Evolutionary conservation across 75 land plant species (phyloP).

Genomic region (Chamaecyparis obtusa): DNA sequence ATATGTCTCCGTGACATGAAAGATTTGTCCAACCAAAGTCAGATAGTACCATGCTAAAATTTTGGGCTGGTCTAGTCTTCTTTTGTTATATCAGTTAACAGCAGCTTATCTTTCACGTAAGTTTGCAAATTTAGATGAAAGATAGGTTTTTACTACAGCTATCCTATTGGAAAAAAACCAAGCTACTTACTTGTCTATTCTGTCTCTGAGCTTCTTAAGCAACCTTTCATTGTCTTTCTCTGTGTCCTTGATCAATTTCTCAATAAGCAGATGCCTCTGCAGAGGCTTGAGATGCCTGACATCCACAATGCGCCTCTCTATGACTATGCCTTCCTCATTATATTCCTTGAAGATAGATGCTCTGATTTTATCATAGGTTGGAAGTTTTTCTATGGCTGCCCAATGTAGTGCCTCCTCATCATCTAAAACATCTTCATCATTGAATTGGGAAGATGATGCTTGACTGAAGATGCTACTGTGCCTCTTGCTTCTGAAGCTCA

Average conservation of each 20-base stretch:
- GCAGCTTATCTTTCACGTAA: conserved; percentile 35
- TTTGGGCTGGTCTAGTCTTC: conserved; percentile 52
- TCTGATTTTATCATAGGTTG: conserved; percentile 17
- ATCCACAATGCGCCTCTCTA: conserved; percentile 32
- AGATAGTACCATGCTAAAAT: conserved; percentile 7
- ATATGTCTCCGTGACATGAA: no score
- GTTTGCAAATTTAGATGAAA: conserved; percentile 9
- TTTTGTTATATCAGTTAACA: conserved; percentile 49
- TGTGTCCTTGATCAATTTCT: conserved; percentile 53
- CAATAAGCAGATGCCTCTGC: conserved; percentile 59
- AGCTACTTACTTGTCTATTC: conserved; percentile 57
- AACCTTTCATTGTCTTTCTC: conserved; percentile 67
- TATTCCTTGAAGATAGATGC: conserved; percentile 13
- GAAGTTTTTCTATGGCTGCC: conserved; percentile 33
- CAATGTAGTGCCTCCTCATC: conserved; percentile 19
- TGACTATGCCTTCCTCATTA: background rate
- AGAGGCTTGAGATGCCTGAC: conserved; percentile 45
- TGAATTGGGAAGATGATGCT: background rate
- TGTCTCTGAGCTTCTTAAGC: conserved; percentile 41
- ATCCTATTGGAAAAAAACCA: background rate
- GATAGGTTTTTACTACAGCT: background rate
- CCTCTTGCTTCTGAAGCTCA: conserved; percentile 3
- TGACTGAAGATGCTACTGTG: background rate
- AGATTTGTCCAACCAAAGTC: background rate
- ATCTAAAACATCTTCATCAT: background rate